Evolutionary conservation across 2,329 filamentous ascomycete genomes (phyloP).

Genomic region (Neofusicoccum kwambonambiense): DNA sequence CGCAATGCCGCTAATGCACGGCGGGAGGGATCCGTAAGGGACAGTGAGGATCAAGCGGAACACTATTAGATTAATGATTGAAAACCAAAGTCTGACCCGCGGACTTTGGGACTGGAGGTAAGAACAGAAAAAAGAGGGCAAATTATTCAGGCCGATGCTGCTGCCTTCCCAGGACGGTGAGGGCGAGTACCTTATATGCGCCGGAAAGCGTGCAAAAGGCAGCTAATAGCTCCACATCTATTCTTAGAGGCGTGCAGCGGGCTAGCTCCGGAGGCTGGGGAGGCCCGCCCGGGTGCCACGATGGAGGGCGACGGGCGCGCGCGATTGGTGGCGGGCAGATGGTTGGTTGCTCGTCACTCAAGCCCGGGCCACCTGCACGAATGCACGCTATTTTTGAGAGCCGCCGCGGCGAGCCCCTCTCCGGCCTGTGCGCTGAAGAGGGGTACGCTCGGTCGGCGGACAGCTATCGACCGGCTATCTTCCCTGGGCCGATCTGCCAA

Average conservation of each 20-base stretch:
- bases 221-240: conserved; percentile 47
- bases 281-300: conserved; percentile 25
- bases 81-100: conserved; percentile 49
- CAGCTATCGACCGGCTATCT: conserved; percentile 18
- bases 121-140: conserved; percentile 33
- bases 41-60: conserved; percentile 42
- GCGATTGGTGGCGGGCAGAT: conserved; percentile 33
- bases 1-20: conserved; percentile 41
- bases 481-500: conserved; percentile 17
- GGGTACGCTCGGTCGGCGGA: conserved; percentile 11
- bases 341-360: conserved; percentile 13
- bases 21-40: conserved; percentile 43
- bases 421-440: conserved; percentile 19
- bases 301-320: conserved; percentile 21
- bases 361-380: conserved; percentile 12
- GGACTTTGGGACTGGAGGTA: conserved; percentile 41
- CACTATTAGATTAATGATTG: conserved; percentile 46
- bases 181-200: conserved; percentile 49
- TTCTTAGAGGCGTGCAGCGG: conserved; percentile 42
- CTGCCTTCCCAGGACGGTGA: conserved; percentile 35
- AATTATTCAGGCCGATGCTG: conserved; percentile 45
- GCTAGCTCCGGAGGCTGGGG: conserved; percentile 30
- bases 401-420: conserved; percentile 27
- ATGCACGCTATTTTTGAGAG: conserved; percentile 40
- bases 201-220: conserved; percentile 36